These are phyloP conservation scores for Phytophthora pinifolia DNA, from an alignment of 352 stramenopile species.

Conservation along the genomic window DNA sequence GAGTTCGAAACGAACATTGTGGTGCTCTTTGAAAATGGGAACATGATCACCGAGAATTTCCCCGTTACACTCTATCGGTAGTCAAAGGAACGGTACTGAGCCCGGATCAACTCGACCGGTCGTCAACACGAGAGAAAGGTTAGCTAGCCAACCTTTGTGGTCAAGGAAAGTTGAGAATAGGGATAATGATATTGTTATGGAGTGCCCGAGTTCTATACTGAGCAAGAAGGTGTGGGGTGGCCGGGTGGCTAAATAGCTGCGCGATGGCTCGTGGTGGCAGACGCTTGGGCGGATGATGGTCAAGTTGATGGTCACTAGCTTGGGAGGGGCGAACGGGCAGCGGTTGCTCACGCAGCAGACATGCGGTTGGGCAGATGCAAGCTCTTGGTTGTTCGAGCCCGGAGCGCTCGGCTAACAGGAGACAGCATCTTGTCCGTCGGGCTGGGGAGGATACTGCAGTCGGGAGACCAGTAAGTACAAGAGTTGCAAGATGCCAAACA, in stretches of 20 bases:
- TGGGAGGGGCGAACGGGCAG: too few relatives aligned
- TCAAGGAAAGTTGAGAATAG: too few relatives aligned
- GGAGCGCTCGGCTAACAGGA: slow-evolving; percentile 52
- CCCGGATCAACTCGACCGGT: too few relatives aligned
- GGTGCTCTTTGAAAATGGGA: slow-evolving; percentile 90
- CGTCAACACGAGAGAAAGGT: too few relatives aligned
- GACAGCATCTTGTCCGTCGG: slow-evolving; percentile 73
- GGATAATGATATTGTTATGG: too few relatives aligned
- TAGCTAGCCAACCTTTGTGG: too few relatives aligned
- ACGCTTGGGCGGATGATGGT: too few relatives aligned
- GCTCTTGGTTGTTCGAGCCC: slow-evolving; percentile 18
- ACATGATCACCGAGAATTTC: slow-evolving; percentile 92
- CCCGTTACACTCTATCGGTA: slow-evolving; percentile 86
- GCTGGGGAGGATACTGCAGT: slow-evolving; percentile 50
- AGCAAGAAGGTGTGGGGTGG: too few relatives aligned
- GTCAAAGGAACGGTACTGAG: neutral
- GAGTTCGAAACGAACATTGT: slow-evolving; percentile 94
- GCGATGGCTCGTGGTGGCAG: too few relatives aligned
- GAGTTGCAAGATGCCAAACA: neutral
- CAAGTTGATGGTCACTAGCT: too few relatives aligned
- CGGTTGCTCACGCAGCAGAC: slow-evolving; percentile 15
- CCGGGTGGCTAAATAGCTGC: too few relatives aligned
- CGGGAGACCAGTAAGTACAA: slow-evolving; percentile 8
- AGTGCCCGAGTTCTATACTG: too few relatives aligned
- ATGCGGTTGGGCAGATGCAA: slow-evolving; percentile 8